phyloP scores from a whole-genome alignment of 139 green algal species.

The Closterium sp. region DNA sequence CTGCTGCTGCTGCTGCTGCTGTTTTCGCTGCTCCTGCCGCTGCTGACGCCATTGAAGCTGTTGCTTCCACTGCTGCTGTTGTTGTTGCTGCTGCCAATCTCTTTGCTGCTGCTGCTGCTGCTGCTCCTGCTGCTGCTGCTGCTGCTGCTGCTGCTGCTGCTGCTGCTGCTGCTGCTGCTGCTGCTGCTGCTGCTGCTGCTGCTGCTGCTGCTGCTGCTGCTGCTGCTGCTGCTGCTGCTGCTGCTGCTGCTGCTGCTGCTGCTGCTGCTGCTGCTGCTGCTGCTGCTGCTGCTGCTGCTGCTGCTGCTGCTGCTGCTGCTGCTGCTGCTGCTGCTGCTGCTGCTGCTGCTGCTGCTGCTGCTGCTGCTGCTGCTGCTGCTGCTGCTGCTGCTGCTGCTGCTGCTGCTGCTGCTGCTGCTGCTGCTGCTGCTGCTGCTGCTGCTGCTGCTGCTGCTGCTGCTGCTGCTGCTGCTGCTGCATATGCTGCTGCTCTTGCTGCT shows the following conservation, averaged over 20 bases:
- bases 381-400: too few relatives aligned
- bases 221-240: background rate
- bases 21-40: background rate
- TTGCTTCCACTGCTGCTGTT: background rate
- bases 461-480: too few relatives aligned
- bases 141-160: too few relatives aligned
- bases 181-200: background rate
- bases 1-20: background rate
- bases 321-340: too few relatives aligned
- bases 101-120: background rate
- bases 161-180: too few relatives aligned
- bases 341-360: too few relatives aligned
- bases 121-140: too few relatives aligned
- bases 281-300: background rate
- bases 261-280: background rate
- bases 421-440: too few relatives aligned
- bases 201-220: background rate
- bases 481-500: background rate
- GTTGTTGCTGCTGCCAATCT: background rate
- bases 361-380: too few relatives aligned
- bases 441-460: too few relatives aligned
- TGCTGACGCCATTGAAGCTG: background rate
- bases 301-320: too few relatives aligned
- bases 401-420: too few relatives aligned
- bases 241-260: background rate